Percentiles rank a stretch among this genome's conserved stretches.
phyloP scores from a whole-genome alignment of 2,329 filamentous ascomycete species.

The Thielaviopsis cerberus region DNA sequence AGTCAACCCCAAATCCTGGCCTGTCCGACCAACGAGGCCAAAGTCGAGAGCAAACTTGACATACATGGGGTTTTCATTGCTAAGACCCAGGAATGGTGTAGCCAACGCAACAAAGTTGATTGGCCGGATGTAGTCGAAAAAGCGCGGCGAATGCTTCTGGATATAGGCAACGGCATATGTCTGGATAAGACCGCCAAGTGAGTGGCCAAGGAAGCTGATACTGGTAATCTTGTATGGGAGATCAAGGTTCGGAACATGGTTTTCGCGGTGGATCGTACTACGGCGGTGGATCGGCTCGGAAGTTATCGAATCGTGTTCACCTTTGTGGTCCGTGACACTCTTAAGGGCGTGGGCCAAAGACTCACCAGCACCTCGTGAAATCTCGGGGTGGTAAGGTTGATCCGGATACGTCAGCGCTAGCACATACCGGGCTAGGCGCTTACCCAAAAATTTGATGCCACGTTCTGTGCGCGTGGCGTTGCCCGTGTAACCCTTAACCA shows the following conservation, averaged over 20 bases:
- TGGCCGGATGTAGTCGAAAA: constrained; percentile 71
- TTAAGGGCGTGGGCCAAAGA: constrained; percentile 24
- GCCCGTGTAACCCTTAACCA: constrained; percentile 75
- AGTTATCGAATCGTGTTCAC: neutral
- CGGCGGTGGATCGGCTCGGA: neutral
- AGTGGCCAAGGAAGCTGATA: constrained; percentile 89
- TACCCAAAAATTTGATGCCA: constrained; percentile 92
- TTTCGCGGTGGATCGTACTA: constrained; percentile 19
- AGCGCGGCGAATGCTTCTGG: constrained; percentile 80
- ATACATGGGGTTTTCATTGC: constrained; percentile 94
- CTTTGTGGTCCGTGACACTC: constrained; percentile 11
- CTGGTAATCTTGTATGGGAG: constrained; percentile 66
- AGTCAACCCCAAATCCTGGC: constrained; percentile 82
- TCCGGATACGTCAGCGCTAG: constrained; percentile 83
- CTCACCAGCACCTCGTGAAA: constrained; percentile 28
- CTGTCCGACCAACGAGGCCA: constrained; percentile 85
- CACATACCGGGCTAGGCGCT: constrained; percentile 79
- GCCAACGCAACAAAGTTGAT: constrained; percentile 82
- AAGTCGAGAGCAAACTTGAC: constrained; percentile 95
- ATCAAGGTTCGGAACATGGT: constrained; percentile 5
- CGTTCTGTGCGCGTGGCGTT: constrained; percentile 84
- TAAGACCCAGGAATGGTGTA: constrained; percentile 73
- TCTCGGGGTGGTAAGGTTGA: constrained; percentile 61
- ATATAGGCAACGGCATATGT: constrained; percentile 94
- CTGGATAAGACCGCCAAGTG: constrained; percentile 73